These are phyloP conservation scores for Talaromyces sp. DNA, from an alignment of 2,329 filamentous ascomycete species.

Conservation along the genomic window DNA sequence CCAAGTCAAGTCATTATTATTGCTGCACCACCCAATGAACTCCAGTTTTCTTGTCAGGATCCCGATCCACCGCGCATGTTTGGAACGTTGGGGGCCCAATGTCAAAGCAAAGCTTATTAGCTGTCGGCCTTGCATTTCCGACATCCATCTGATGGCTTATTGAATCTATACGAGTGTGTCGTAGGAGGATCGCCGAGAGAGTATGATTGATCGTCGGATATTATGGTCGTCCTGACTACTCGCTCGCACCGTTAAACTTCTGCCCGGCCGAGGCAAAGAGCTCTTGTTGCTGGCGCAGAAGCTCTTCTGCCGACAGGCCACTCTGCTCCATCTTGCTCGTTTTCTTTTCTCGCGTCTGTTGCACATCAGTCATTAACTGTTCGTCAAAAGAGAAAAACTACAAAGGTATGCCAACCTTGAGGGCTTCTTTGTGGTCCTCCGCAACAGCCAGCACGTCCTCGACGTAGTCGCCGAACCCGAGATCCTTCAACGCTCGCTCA, in stretches of 20 bases:
- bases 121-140: neutral
- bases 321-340: conserved; percentile 95
- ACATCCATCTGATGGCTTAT: neutral
- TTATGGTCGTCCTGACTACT: neutral
- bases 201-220: neutral
- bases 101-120: neutral
- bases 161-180: neutral
- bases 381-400: neutral
- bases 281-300: conserved; percentile 83
- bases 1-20: neutral
- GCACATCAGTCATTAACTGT: neutral
- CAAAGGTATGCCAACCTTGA: conserved; percentile 61
- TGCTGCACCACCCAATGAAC: neutral
- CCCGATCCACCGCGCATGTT: neutral
- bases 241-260: conserved; percentile 54
- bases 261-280: conserved; percentile 78
- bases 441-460: conserved; percentile 81
- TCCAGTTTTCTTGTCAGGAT: neutral
- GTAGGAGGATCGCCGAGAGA: neutral
- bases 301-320: conserved; percentile 83
- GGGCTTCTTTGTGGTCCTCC: conserved; percentile 83
- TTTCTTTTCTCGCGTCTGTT: conserved; percentile 88
- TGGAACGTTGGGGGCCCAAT: neutral
- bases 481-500: conserved; percentile 84
- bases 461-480: conserved; percentile 91